Evolutionary conservation across 2,329 filamentous ascomycete species (phyloP).

Genomic region (Huntiella savannae): DNA sequence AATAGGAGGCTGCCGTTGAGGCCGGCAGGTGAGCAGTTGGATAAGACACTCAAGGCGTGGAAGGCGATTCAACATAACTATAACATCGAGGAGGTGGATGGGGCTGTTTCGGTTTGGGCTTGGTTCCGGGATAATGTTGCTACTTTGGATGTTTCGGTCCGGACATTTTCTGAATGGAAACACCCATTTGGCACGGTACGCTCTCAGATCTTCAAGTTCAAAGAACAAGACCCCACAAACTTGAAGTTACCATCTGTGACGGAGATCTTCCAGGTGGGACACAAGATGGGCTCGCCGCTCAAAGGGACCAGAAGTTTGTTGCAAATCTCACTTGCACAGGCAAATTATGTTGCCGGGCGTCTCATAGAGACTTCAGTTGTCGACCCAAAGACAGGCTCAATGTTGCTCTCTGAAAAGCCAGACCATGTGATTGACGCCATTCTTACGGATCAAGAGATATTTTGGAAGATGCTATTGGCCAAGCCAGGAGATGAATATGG

Average conservation of each 20-base stretch:
- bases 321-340: slow-evolving; percentile 6
- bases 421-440: neutral
- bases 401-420: neutral
- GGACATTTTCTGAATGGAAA: neutral
- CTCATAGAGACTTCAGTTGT: neutral
- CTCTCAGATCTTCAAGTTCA: neutral
- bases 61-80: neutral
- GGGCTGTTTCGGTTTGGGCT: neutral
- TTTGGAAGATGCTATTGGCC: slow-evolving; percentile 6
- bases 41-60: neutral
- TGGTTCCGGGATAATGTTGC: neutral
- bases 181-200: neutral
- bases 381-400: neutral
- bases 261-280: slow-evolving; percentile 7
- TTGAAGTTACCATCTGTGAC: slow-evolving; percentile 1
- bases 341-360: neutral
- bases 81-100: neutral
- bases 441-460: slow-evolving; percentile 6
- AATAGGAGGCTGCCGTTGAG: neutral
- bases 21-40: neutral
- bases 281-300: neutral
- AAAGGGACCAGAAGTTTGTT: slow-evolving; percentile 3
- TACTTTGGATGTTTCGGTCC: neutral
- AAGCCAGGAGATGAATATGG: neutral
- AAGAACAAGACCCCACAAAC: neutral